Evolutionary conservation across 2,329 filamentous ascomycete species (phyloP).

Genomic region (Trichoderma pleuroti): DNA sequence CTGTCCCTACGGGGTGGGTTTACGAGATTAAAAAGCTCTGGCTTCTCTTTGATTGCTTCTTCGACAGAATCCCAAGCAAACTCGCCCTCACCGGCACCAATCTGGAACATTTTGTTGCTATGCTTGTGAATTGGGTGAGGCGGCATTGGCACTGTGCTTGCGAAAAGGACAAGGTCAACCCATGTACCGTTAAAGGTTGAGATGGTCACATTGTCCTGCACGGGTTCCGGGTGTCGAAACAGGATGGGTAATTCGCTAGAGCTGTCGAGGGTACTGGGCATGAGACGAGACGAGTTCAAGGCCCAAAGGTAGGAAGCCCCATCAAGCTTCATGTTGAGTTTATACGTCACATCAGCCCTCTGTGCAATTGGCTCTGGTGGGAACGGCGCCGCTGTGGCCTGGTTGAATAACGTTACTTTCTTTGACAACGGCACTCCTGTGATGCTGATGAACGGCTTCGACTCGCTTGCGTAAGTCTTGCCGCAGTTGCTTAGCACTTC

Average conservation of each 20-base stretch:
- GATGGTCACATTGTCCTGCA: constrained; percentile 46
- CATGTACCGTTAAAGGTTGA: constrained; percentile 46
- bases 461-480: constrained; percentile 20
- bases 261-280: constrained; percentile 36
- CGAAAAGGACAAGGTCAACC: constrained; percentile 54
- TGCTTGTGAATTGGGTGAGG: constrained; percentile 63
- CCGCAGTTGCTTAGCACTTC: constrained; percentile 26
- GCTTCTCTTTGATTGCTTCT: constrained; percentile 46
- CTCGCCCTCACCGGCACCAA: constrained; percentile 48
- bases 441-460: constrained; percentile 47
- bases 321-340: constrained; percentile 39
- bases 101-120: constrained; percentile 55
- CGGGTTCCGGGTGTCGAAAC: constrained; percentile 39
- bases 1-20: constrained; percentile 52
- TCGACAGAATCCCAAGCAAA: constrained; percentile 53
- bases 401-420: constrained; percentile 43
- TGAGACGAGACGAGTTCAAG: constrained; percentile 45
- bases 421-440: constrained; percentile 42
- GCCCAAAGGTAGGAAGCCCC: constrained; percentile 52
- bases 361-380: constrained; percentile 43
- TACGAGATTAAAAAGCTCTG: constrained; percentile 53
- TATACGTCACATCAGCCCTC: constrained; percentile 44
- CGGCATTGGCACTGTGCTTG: constrained; percentile 43
- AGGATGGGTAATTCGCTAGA: constrained; percentile 39
- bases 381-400: constrained; percentile 43